Percentiles rank a stretch among this genome's conserved stretches.
Conservation (phyloP, 306 rosid genomes). For the Trifolium dubium region DNA sequence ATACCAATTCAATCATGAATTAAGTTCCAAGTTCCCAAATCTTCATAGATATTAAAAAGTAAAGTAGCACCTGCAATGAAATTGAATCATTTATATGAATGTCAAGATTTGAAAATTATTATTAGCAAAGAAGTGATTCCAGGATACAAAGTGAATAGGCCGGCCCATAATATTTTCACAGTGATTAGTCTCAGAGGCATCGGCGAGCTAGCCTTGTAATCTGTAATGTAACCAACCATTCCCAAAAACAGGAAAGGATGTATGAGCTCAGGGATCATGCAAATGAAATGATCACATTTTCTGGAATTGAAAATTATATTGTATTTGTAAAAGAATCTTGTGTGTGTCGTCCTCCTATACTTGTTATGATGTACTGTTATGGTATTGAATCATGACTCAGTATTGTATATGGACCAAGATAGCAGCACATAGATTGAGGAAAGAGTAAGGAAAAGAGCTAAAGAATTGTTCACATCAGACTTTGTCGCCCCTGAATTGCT, state of each 20-base stretch:
- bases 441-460: constrained; percentile 26
- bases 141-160: not conserved
- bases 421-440: not conserved
- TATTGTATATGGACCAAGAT: not conserved
- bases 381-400: not conserved
- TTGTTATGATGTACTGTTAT: not conserved
- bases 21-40: not conserved
- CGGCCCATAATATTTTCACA: not conserved
- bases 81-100: not conserved
- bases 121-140: not conserved
- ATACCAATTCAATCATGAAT: not conserved
- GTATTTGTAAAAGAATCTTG: constrained; percentile 6
- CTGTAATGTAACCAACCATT: not conserved
- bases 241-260: not conserved
- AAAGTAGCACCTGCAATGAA: not conserved
- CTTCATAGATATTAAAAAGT: not conserved
- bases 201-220: not conserved
- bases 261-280: not conserved
- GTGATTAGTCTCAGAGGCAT: not conserved
- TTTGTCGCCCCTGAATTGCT: constrained; percentile 3
- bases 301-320: not conserved
- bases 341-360: not conserved
- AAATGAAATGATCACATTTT: not conserved
- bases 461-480: not conserved
- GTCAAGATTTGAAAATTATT: not conserved